Percentiles rank a stretch among this genome's conserved stretches.
Evolutionary conservation across 108 stramenopile genomes (phyloP).

Genomic region (Stephanodiscus minutulus): DNA sequence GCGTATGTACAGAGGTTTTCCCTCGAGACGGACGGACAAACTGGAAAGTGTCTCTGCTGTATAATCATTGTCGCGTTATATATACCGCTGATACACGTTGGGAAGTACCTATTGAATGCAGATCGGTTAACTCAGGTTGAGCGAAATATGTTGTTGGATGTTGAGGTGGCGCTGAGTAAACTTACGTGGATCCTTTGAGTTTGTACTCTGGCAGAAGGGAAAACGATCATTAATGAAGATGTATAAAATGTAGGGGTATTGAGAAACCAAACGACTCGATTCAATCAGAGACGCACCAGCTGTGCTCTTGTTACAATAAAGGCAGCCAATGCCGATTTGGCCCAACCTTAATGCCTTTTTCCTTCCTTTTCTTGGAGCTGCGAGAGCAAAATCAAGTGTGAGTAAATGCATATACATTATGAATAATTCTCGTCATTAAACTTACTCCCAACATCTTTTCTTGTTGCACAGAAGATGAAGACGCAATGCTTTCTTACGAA

Average conservation of each 20-base stretch:
- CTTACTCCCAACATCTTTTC: conserved; percentile 59
- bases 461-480: conserved; percentile 72
- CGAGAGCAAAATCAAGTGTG: background rate
- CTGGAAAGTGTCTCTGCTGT: conserved; percentile 50
- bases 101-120: conserved; percentile 20
- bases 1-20: conserved; percentile 47
- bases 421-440: background rate
- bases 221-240: background rate
- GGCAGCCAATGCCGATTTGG: conserved; percentile 85
- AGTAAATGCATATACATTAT: background rate
- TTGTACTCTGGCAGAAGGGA: conserved; percentile 5
- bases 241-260: background rate
- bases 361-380: conserved; percentile 74
- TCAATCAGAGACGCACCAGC: conserved; percentile 1
- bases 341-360: conserved; percentile 76
- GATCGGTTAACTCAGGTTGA: background rate
- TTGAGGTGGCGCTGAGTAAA: background rate
- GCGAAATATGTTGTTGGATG: background rate
- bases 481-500: conserved; percentile 76
- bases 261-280: background rate
- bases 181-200: conserved; percentile 37
- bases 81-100: conserved; percentile 35
- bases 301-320: conserved; percentile 52
- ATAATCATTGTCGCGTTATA: conserved; percentile 56
- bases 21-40: conserved; percentile 62